These are phyloP conservation scores for Oryza officinalis DNA, from an alignment of 176 grass and related monocot genomes.

Conservation along the genomic window DNA sequence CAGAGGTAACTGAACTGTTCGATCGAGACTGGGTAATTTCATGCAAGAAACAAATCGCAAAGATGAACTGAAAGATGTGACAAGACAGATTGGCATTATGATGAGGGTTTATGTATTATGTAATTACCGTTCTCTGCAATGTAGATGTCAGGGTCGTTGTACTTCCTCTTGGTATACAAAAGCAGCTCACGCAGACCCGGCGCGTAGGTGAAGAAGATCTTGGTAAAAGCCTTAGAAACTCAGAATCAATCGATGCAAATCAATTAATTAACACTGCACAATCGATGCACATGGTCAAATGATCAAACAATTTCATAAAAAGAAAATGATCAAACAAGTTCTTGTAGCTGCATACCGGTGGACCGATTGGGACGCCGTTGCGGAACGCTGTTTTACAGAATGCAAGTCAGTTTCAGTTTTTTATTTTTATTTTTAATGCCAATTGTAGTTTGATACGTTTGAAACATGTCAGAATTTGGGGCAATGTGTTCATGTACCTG, in stretches of 20 bases:
- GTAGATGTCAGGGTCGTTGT: constrained; percentile 55
- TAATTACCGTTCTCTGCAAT: constrained; percentile 53
- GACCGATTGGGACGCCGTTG: constrained; percentile 32
- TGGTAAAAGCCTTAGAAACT: constrained; percentile 18
- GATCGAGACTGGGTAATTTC: not conserved
- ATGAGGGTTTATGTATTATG: not conserved
- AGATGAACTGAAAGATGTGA: not conserved
- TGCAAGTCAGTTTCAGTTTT: not conserved
- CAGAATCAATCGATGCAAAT: not conserved
- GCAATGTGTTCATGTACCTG: not conserved
- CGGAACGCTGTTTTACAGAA: not conserved
- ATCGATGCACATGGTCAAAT: not conserved
- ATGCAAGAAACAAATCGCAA: not conserved
- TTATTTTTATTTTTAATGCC: too few species aligned
- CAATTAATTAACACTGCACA: not conserved
- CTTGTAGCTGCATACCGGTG: not conserved
- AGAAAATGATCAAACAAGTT: not conserved
- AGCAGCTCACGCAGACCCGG: constrained; percentile 51
- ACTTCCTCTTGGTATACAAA: constrained; percentile 54
- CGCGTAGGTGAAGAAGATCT: constrained; percentile 53
- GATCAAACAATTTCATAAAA: not conserved
- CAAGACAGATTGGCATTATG: not conserved
- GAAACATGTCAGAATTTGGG: too few species aligned
- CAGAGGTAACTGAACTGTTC: not conserved
- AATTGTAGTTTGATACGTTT: not conserved